These are phyloP conservation scores for Blakeslea trispora DNA, from an alignment of 371 early-diverging fungal genomes.

Conservation along the genomic window DNA sequence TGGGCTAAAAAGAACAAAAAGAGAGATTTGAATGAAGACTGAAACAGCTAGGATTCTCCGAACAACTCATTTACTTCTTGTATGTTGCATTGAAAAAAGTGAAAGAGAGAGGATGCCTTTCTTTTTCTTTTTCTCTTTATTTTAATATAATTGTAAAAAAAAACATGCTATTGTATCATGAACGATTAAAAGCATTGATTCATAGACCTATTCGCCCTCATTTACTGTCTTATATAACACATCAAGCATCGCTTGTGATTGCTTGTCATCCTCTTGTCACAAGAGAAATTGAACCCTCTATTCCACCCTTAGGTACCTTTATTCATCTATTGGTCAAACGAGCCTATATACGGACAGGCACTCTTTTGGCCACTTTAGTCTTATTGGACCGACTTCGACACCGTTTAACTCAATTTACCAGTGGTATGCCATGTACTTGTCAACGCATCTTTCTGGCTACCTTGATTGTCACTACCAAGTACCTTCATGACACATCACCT, in stretches of 20 bases:
- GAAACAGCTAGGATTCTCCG: constrained; percentile 18
- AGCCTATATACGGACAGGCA: constrained; percentile 60
- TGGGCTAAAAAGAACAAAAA: constrained; percentile 42
- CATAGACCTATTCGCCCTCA: constrained; percentile 21
- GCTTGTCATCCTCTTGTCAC: constrained; percentile 6
- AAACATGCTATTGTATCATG: constrained; percentile 8
- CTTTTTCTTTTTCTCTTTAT: constrained; percentile 13
- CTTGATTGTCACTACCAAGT: constrained; percentile 70
- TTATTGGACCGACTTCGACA: constrained; percentile 57
- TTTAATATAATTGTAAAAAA: background rate
- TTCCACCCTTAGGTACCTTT: constrained; percentile 54
- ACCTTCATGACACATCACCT: constrained; percentile 73
- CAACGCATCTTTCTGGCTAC: constrained; percentile 67
- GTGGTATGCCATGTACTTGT: constrained; percentile 70
- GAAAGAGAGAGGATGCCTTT: constrained; percentile 4
- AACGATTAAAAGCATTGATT: constrained; percentile 26
- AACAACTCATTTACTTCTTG: constrained; percentile 7
- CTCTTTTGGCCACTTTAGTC: constrained; percentile 62
- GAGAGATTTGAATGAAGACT: constrained; percentile 28
- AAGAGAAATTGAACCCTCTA: background rate
- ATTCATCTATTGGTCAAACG: constrained; percentile 54
- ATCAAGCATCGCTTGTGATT: constrained; percentile 28
- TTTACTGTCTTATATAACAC: constrained; percentile 22
- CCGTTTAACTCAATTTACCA: constrained; percentile 41
- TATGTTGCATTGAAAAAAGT: too few relatives aligned